phyloP scores from a whole-genome alignment of 1,284 basidiomycete genomes.

The Cryptococcus sp. region DNA sequence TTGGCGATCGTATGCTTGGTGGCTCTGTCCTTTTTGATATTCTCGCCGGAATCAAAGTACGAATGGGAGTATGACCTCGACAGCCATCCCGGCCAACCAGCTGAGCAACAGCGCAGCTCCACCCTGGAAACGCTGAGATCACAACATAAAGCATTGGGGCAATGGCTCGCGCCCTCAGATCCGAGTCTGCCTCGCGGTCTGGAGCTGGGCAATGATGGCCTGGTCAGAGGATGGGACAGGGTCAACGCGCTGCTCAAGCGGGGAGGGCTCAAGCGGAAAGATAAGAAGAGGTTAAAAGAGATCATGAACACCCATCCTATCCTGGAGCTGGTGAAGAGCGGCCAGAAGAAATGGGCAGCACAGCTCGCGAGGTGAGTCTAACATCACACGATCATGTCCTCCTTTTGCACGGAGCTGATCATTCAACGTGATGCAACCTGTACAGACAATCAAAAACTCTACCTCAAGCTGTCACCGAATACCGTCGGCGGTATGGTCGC shows the following conservation, averaged over 20 bases:
- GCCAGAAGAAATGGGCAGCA: slow-evolving; percentile 37
- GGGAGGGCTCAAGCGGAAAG: slow-evolving; percentile 18
- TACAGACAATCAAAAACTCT: slow-evolving; percentile 50
- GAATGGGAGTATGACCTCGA: slow-evolving; percentile 13
- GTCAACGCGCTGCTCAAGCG: slow-evolving; percentile 21
- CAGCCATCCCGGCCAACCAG: background rate
- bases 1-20: slow-evolving; percentile 21
- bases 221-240: slow-evolving; percentile 37
- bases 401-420: background rate
- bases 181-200: slow-evolving; percentile 14
- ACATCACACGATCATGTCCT: background rate
- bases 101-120: background rate
- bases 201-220: slow-evolving; percentile 29
- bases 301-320: slow-evolving; percentile 45
- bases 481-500: slow-evolving; percentile 50
- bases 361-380: slow-evolving; percentile 40
- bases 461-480: slow-evolving; percentile 51
- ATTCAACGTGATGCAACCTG: background rate
- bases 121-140: slow-evolving; percentile 5
- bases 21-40: slow-evolving; percentile 19
- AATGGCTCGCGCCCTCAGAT: slow-evolving; percentile 12
- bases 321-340: slow-evolving; percentile 38
- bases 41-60: slow-evolving; percentile 8
- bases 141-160: slow-evolving; percentile 10
- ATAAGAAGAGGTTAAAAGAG: slow-evolving; percentile 23